Evolutionary conservation across 306 rosid genomes (phyloP).

Genomic region (Fragaria iinumae): DNA sequence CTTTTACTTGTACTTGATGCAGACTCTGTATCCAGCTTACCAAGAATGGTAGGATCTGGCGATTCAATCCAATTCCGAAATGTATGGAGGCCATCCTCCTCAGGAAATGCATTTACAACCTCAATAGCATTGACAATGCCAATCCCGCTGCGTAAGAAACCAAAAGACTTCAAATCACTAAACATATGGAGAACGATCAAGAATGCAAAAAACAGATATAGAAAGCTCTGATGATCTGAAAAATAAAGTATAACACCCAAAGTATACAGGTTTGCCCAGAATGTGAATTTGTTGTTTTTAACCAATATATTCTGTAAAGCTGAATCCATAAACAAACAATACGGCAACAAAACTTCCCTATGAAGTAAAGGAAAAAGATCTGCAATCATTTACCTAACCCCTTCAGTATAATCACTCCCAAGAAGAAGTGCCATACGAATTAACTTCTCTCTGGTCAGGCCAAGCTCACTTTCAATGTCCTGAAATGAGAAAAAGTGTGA

Average conservation of each 20-base stretch:
- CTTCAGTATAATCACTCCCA: constrained; percentile 99
- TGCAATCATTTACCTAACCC: constrained; percentile 62
- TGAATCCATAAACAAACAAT: constrained; percentile 13
- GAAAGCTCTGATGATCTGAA: background rate
- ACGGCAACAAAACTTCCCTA: constrained; percentile 28
- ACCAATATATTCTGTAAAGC: constrained; percentile 1
- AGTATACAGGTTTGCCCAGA: background rate
- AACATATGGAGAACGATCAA: constrained; percentile 3
- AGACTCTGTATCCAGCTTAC: constrained; percentile 48
- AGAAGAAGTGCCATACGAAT: constrained; percentile 85
- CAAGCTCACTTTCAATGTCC: constrained; percentile 95
- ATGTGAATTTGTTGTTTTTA: background rate
- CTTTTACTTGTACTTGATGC: constrained; percentile 49
- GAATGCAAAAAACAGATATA: background rate
- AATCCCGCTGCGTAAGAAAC: constrained; percentile 67
- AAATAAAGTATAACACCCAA: background rate
- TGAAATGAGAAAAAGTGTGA: constrained; percentile 30
- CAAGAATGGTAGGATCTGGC: constrained; percentile 89
- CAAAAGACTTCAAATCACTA: constrained; percentile 25
- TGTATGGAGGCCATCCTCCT: constrained; percentile 74
- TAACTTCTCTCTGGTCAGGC: constrained; percentile 72
- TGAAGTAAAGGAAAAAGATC: background rate
- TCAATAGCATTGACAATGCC: constrained; percentile 98
- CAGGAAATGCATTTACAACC: constrained; percentile 90
- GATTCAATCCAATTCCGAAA: constrained; percentile 94